Conservation (phyloP, 2,329 filamentous ascomycete species). For the Phialocephala subalpina region DNA sequence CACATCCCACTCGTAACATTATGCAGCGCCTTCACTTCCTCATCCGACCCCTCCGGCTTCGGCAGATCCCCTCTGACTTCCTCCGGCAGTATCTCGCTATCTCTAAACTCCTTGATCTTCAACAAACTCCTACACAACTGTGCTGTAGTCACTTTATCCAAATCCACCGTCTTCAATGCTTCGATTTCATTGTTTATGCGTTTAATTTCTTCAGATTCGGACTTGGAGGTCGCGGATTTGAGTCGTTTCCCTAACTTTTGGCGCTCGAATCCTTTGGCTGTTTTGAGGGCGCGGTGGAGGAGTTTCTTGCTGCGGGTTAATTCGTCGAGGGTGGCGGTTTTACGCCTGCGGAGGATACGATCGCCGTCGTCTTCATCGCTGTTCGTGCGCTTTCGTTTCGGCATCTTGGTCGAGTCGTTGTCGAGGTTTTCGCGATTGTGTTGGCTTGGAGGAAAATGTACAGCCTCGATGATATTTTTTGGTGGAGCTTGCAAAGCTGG, state of each 20-base stretch:
- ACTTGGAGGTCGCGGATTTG: slow-evolving; percentile 59
- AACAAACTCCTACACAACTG: slow-evolving; percentile 58
- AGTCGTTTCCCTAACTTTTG: slow-evolving; percentile 72
- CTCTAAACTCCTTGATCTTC: slow-evolving; percentile 57
- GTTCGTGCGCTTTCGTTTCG: slow-evolving; percentile 62
- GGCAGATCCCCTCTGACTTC: slow-evolving; percentile 45
- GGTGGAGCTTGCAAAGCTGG: neutral
- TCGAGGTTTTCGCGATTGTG: neutral
- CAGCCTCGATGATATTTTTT: slow-evolving; percentile 33
- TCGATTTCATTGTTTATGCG: slow-evolving; percentile 69
- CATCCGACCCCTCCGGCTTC: slow-evolving; percentile 37
- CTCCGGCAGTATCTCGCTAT: slow-evolving; percentile 52
- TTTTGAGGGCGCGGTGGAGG: slow-evolving; percentile 73
- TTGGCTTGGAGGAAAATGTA: slow-evolving; percentile 17
- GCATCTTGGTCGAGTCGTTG: slow-evolving; percentile 49
- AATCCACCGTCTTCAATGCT: slow-evolving; percentile 58
- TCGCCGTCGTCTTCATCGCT: slow-evolving; percentile 42
- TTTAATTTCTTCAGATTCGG: slow-evolving; percentile 57
- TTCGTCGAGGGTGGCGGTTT: slow-evolving; percentile 52
- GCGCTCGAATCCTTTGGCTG: slow-evolving; percentile 78
- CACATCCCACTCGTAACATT: slow-evolving; percentile 63
- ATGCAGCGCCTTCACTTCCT: slow-evolving; percentile 46
- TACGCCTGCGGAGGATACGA: slow-evolving; percentile 46
- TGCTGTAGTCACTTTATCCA: slow-evolving; percentile 52
- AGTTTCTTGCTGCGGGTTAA: slow-evolving; percentile 65